phyloP scores from a whole-genome alignment of 805 yeast genomes.

The Nakazawaea pomicola region DNA sequence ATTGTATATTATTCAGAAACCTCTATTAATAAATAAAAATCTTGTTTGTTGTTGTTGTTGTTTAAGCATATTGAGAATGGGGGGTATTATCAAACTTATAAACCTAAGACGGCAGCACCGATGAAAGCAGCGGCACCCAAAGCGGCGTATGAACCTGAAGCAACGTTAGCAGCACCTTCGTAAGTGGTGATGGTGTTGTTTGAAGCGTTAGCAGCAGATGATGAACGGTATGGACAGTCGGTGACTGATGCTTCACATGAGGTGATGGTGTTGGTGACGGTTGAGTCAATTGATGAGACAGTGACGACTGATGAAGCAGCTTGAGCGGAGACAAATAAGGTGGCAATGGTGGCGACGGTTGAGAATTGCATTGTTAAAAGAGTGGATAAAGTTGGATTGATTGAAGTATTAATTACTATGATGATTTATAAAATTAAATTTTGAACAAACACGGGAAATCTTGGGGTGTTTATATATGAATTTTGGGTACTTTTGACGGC shows the following conservation, averaged over 20 bases:
- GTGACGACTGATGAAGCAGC: conserved; percentile 31
- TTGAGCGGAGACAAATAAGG: conserved; percentile 31
- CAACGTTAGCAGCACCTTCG: conserved; percentile 30
- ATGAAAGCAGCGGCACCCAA: conserved; percentile 27
- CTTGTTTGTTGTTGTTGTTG: too few species aligned
- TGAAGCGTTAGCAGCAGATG: conserved; percentile 19
- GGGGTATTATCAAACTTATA: conserved; percentile 19
- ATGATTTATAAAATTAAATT: conserved; percentile 8
- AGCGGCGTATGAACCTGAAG: conserved; percentile 24
- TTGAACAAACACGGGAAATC: neutral
- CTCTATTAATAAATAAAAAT: too few species aligned
- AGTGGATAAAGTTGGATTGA: conserved; percentile 21
- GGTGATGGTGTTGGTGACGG: conserved; percentile 42
- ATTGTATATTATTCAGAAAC: too few species aligned
- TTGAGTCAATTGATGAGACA: conserved; percentile 28
- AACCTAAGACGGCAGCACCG: conserved; percentile 31
- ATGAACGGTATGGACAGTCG: conserved; percentile 37
- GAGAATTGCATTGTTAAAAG: conserved; percentile 41
- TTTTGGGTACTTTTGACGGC: too few species aligned
- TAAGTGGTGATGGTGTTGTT: conserved; percentile 26
- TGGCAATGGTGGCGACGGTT: conserved; percentile 34
- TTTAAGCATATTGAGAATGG: too few species aligned
- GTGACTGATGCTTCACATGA: conserved; percentile 41
- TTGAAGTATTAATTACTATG: conserved; percentile 1
- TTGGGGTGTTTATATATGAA: conserved; percentile 1